Conservation (phyloP, 495 filamentous ascomycete genomes). For the Aspergillus coremiiformis region DNA sequence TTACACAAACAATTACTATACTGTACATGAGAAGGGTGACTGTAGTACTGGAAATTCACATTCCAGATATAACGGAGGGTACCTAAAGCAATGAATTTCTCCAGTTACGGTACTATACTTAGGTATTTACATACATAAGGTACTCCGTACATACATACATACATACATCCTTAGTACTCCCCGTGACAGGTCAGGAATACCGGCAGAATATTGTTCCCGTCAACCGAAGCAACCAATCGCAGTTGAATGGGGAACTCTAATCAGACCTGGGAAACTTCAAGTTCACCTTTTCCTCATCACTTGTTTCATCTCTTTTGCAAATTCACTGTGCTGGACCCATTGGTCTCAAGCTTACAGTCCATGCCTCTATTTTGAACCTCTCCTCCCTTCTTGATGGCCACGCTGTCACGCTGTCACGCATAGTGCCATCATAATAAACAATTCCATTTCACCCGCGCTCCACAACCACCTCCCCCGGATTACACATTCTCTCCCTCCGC, state of each 20-base stretch:
- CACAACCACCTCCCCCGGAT: conserved; percentile 8
- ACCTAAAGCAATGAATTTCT: too few species aligned
- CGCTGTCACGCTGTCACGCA: conserved; percentile 13
- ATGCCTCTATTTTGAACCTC: conserved; percentile 1
- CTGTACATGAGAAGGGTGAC: too few species aligned
- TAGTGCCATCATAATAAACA: conserved; percentile 13
- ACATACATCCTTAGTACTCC: too few species aligned
- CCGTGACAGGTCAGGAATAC: too few species aligned
- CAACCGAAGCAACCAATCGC: not conserved
- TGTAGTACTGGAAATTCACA: too few species aligned
- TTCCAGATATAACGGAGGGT: too few species aligned
- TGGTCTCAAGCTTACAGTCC: not conserved
- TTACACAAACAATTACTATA: too few species aligned
- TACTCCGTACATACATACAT: too few species aligned
- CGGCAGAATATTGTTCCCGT: too few species aligned
- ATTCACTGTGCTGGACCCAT: not conserved
- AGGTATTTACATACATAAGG: too few species aligned
- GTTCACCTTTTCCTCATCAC: not conserved
- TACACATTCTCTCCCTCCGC: conserved; percentile 7
- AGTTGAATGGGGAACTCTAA: not conserved
- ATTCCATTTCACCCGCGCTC: not conserved
- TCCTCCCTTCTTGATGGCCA: conserved; percentile 10
- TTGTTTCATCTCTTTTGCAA: not conserved
- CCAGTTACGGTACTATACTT: too few species aligned
- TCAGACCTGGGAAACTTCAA: not conserved